Base-by-base conservation (phyloP, 2,329 filamentous ascomycete genomes). In the Teratosphaeria viscida region DNA sequence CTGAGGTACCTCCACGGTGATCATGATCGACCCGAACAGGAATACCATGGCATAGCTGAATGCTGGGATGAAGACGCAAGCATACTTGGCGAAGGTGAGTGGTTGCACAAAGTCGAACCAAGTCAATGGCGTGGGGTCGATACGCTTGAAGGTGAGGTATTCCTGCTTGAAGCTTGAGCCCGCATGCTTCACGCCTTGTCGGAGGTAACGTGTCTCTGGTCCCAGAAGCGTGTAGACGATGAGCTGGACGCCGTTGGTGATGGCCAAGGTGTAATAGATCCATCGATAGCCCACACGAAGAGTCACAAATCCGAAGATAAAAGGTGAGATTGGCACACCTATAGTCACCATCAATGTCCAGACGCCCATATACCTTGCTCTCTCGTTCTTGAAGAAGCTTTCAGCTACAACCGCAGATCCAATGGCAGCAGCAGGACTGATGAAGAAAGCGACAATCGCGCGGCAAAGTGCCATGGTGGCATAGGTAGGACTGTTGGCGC, bases 201-300 rank as follows among this genome's bases (percentile, higher is more conserved):
- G 73, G 19, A 80, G 66, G 67, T 82, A 84, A 37, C 78, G 76
- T 1, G 81, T 82, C 66, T 84, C 82, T 0, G 78, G 76, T 0
- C 78, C 76, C 19, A 82, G 64, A 65, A 83, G 78, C 57, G 82
- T 66, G 65, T 83, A 84, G 16, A 82, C 66, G 52, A 83, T 67
- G 59, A 84, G 75, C 62, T 84, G 81, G 2, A 74, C 77, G 54
- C 74, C 79, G 59, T 84, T 84, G 64, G 76, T 79, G 35, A 83
- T 83, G 1, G 80, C 79, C 27, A 83, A 69, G 32, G 78, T 75
- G 75, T 77, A 83, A 66, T 80, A 84, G 29, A 83, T 82, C 81
- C 82, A 84, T n/a, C 78, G 74, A 57, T 80, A 84, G 1, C 78
- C 77, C 14, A 79, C 75, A 10, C 77, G 74, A 59, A 79, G 70